These are phyloP conservation scores for Botrytis tulipae DNA, from an alignment of 2,329 filamentous ascomycete genomes.

Conservation along the genomic window DNA sequence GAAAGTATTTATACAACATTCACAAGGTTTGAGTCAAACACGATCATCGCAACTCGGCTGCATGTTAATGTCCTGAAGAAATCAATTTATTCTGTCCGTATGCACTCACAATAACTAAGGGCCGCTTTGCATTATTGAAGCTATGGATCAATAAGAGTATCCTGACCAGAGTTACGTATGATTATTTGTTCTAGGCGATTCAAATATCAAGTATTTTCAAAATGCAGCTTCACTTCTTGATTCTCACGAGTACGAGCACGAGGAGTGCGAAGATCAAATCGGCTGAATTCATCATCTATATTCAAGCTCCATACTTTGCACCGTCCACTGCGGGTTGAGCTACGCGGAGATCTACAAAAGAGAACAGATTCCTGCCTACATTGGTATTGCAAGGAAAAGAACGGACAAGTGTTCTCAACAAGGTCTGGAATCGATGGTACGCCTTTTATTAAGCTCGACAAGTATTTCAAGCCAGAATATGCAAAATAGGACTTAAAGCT, in stretches of 20 bases:
- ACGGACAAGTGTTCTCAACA: no score
- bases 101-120: background rate
- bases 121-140: background rate
- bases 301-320: no score
- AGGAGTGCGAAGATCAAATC: no score
- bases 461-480: background rate
- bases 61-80: background rate
- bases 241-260: background rate
- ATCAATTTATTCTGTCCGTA: background rate
- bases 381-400: no score
- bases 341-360: no score
- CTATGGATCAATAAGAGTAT: background rate
- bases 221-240: background rate
- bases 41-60: background rate
- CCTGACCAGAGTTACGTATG: rapidly evolving
- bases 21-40: background rate
- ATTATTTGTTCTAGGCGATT: background rate
- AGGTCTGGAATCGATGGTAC: background rate
- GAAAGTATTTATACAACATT: background rate
- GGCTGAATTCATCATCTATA: no score
- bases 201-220: background rate
- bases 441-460: background rate
- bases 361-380: no score
- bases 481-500: background rate
- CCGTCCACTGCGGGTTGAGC: no score